These are phyloP conservation scores for Bacidia gigantensis DNA, from an alignment of 495 filamentous ascomycete genomes.

Conservation along the genomic window DNA sequence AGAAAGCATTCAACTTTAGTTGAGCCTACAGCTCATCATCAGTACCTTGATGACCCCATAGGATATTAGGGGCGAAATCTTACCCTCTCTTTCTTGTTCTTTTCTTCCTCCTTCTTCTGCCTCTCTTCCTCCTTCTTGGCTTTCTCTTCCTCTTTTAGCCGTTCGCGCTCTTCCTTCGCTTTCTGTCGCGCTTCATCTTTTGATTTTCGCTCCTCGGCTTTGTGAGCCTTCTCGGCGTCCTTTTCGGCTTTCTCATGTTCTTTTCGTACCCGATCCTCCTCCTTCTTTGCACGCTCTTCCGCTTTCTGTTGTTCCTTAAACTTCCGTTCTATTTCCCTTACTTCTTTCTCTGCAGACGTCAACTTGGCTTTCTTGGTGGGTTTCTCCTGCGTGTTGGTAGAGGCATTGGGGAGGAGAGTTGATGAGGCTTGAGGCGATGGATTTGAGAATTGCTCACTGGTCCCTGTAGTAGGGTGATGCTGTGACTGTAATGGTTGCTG, in stretches of 20 bases:
- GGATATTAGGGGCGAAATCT: conserved; percentile 11
- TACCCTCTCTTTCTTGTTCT: conserved; percentile 54
- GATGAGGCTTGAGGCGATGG: not conserved
- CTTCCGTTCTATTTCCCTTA: conserved; percentile 40
- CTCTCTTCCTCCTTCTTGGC: conserved; percentile 51
- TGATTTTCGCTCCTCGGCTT: conserved; percentile 30
- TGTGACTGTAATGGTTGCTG: too few relatives aligned
- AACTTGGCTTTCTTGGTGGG: conserved; percentile 40
- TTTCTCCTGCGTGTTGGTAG: not conserved
- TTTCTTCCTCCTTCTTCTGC: conserved; percentile 44
- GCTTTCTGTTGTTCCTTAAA: conserved; percentile 33
- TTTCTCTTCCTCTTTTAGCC: conserved; percentile 42
- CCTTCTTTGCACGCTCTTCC: conserved; percentile 34
- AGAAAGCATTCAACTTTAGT: conserved; percentile 48
- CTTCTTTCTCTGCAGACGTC: conserved; percentile 38
- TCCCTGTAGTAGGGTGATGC: too few relatives aligned
- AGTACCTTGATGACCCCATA: not conserved
- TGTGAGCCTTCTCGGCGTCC: conserved; percentile 29
- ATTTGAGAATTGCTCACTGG: not conserved
- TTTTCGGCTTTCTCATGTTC: conserved; percentile 33
- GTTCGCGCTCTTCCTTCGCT: conserved; percentile 28
- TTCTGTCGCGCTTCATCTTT: conserved; percentile 32
- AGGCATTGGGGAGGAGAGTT: not conserved
- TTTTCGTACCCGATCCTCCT: conserved; percentile 31
- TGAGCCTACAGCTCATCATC: conserved; percentile 34